Conservation (phyloP, 306 rosid species). For the Sicyos baderoa region DNA sequence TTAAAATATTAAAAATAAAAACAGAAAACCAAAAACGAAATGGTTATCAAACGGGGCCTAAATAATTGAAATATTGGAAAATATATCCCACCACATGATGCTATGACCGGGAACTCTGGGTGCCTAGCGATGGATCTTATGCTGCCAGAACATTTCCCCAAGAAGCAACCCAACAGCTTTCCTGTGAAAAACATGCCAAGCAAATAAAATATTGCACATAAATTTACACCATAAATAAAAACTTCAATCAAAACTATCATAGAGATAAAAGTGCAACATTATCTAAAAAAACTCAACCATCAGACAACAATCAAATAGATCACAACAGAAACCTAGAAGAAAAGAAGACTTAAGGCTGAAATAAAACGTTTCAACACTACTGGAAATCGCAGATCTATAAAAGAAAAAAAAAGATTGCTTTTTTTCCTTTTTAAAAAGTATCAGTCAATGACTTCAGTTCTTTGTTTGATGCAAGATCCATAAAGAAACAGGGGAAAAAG, state of each 20-base stretch:
- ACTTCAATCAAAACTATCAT: slow-evolving; percentile 1
- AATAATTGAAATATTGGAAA: not conserved
- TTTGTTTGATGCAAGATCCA: too few species aligned
- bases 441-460: too few species aligned
- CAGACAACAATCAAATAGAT: not conserved
- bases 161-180: slow-evolving; percentile 61
- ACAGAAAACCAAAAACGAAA: too few species aligned
- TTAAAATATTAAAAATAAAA: too few species aligned
- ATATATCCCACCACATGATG: slow-evolving; percentile 65
- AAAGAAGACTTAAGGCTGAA: not conserved
- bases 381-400: not conserved
- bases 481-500: too few species aligned
- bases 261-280: not conserved
- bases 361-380: not conserved
- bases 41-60: too few species aligned
- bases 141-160: slow-evolving; percentile 96
- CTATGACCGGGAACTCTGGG: slow-evolving; percentile 70
- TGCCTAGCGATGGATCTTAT: slow-evolving; percentile 84
- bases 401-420: not conserved
- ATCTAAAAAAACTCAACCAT: not conserved
- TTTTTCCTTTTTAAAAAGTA: not conserved
- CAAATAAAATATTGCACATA: not conserved
- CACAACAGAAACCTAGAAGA: not conserved
- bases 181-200: slow-evolving; percentile 37
- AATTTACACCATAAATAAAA: not conserved